These are phyloP conservation scores for Aspergillus spinulosporus DNA, from an alignment of 2,329 filamentous ascomycete genomes.

Conservation along the genomic window DNA sequence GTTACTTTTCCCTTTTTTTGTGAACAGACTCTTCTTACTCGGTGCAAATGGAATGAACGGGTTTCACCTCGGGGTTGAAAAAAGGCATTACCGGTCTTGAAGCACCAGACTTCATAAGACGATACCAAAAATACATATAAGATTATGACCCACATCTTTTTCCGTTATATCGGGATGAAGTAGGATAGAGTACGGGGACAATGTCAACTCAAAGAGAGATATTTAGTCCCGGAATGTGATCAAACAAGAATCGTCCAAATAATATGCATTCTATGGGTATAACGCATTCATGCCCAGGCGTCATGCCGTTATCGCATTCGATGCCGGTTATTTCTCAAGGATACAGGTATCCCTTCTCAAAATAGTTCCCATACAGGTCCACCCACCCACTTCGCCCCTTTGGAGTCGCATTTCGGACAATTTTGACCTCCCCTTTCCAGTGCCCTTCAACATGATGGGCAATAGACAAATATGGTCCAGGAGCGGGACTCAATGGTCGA, in stretches of 20 bases:
- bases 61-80: slow-evolving; percentile 26
- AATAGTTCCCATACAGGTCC: slow-evolving; percentile 56
- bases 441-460: slow-evolving; percentile 54
- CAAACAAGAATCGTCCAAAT: not conserved
- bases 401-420: slow-evolving; percentile 50
- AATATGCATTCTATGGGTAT: not conserved
- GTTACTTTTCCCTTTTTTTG: slow-evolving; percentile 39
- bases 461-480: slow-evolving; percentile 28
- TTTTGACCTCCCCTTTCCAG: slow-evolving; percentile 61
- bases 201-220: not conserved
- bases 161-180: not conserved
- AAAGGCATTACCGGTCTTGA: slow-evolving; percentile 10
- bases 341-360: slow-evolving; percentile 55
- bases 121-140: slow-evolving; percentile 21
- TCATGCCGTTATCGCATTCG: not conserved
- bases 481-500: slow-evolving; percentile 8
- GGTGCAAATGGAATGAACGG: slow-evolving; percentile 29
- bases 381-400: slow-evolving; percentile 47
- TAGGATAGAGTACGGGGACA: not conserved
- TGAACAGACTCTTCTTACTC: slow-evolving; percentile 32
- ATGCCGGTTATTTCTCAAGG: slow-evolving; percentile 37
- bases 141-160: slow-evolving; percentile 16
- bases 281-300: not conserved
- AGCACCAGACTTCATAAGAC: slow-evolving; percentile 13
- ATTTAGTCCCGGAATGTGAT: not conserved